phyloP scores from a whole-genome alignment of 331 rosid genomes.

The Telfairia occidentalis region DNA sequence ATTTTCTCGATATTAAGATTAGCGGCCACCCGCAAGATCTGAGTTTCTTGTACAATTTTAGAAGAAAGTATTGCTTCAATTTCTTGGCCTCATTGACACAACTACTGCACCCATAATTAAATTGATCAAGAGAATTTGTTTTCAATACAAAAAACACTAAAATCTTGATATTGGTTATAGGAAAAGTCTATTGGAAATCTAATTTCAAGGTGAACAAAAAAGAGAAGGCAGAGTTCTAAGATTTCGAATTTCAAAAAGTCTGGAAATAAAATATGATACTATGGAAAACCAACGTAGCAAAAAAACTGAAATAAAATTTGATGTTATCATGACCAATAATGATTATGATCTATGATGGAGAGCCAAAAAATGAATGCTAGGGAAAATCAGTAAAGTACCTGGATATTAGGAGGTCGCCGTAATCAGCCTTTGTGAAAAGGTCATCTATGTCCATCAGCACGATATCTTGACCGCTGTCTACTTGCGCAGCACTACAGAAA shows the following conservation, averaged over 20 bases:
- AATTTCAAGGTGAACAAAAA: background rate
- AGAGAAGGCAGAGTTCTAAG: background rate
- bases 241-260: background rate
- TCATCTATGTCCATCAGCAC: conserved; percentile 70
- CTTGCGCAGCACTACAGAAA: conserved; percentile 28
- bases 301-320: background rate
- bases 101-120: conserved; percentile 19
- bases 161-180: background rate
- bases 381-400: conserved; percentile 24
- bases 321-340: background rate
- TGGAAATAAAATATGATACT: background rate
- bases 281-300: background rate
- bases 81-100: conserved; percentile 33
- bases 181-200: background rate
- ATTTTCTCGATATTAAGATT: conserved; percentile 50
- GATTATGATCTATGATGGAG: background rate
- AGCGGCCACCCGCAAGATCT: conserved; percentile 56
- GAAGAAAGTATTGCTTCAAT: conserved; percentile 35
- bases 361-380: background rate
- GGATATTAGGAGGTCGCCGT: conserved; percentile 12
- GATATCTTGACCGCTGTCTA: conserved; percentile 33
- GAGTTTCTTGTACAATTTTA: conserved; percentile 40
- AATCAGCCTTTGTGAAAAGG: conserved; percentile 23
- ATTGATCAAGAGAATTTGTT: background rate
- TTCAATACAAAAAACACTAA: background rate